A percentile compares a stretch with the other conserved stretches of the same genome.
phyloP scores from a whole-genome alignment of 371 early-diverging fungal genomes.

The Nematocida parisii region DNA sequence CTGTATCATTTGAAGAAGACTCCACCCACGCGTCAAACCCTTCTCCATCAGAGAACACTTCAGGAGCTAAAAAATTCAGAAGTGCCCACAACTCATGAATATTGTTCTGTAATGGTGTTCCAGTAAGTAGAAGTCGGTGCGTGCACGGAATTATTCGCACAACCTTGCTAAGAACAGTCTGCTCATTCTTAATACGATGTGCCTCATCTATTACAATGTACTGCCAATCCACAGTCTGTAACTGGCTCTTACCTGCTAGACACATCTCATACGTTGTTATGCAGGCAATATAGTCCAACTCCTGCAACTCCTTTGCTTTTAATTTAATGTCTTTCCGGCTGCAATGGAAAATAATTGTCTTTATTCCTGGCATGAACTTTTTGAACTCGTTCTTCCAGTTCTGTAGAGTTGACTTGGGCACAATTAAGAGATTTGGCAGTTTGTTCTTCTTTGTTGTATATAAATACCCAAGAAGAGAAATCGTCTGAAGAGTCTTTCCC shows the following conservation, averaged over 20 bases:
- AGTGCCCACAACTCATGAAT: conserved; percentile 63
- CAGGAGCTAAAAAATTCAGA: conserved; percentile 60
- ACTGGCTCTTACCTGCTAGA: conserved; percentile 27
- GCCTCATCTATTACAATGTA: conserved; percentile 63
- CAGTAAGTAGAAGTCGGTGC: conserved; percentile 56
- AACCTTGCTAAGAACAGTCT: conserved; percentile 58
- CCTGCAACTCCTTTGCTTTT: conserved; percentile 88
- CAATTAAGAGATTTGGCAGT: conserved; percentile 61
- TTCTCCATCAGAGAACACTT: conserved; percentile 60
- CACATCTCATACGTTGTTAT: conserved; percentile 65
- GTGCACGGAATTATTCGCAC: conserved; percentile 56
- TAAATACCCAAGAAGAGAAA: conserved; percentile 75
- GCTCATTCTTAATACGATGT: conserved; percentile 62
- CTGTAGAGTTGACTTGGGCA: conserved; percentile 61
- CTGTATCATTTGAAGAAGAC: conserved; percentile 26
- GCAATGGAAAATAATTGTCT: conserved; percentile 71
- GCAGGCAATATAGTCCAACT: conserved; percentile 77
- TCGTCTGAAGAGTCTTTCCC: conserved; percentile 90
- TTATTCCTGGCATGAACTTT: conserved; percentile 58
- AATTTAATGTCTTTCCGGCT: conserved; percentile 78
- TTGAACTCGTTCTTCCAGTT: conserved; percentile 64
- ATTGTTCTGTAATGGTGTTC: conserved; percentile 62
- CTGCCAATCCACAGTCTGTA: conserved; percentile 55
- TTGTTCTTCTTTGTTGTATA: conserved; percentile 60
- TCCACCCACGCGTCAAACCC: conserved; percentile 61